A percentile compares a stretch with the other conserved stretches of the same genome.
Conservation (phyloP, 2,329 filamentous ascomycete genomes). For the Xylariaceae sp. region DNA sequence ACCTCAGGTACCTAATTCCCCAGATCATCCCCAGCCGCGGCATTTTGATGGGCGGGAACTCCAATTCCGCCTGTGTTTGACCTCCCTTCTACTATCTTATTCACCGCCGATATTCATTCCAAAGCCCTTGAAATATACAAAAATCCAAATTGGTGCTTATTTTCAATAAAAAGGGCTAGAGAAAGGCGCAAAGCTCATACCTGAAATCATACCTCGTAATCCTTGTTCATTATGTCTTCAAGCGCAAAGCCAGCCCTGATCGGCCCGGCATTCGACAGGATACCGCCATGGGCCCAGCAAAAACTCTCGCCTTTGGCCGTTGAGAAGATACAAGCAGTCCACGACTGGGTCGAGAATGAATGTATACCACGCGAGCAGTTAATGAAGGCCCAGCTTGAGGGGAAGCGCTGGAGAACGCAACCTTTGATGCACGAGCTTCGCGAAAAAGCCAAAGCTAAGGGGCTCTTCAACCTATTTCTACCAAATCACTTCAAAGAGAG, state of each 20-base stretch:
- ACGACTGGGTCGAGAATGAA: background rate
- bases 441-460: background rate
- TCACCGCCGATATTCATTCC: background rate
- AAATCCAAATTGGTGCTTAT: too few relatives aligned
- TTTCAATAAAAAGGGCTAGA: background rate
- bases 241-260: background rate
- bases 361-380: background rate
- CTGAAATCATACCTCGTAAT: background rate
- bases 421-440: background rate
- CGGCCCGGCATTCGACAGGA: constrained; percentile 1
- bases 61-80: background rate
- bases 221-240: background rate
- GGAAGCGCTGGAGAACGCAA: background rate
- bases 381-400: background rate
- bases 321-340: background rate
- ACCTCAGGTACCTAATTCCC: too few relatives aligned
- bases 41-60: background rate
- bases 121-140: background rate
- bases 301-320: background rate
- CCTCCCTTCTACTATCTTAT: background rate
- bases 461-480: background rate
- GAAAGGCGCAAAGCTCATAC: background rate
- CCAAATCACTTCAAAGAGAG: constrained; percentile 3
- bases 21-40: background rate
- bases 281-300: background rate